phyloP scores from a whole-genome alignment of 2,329 filamentous ascomycete species.

The Epichloe hybrida region DNA sequence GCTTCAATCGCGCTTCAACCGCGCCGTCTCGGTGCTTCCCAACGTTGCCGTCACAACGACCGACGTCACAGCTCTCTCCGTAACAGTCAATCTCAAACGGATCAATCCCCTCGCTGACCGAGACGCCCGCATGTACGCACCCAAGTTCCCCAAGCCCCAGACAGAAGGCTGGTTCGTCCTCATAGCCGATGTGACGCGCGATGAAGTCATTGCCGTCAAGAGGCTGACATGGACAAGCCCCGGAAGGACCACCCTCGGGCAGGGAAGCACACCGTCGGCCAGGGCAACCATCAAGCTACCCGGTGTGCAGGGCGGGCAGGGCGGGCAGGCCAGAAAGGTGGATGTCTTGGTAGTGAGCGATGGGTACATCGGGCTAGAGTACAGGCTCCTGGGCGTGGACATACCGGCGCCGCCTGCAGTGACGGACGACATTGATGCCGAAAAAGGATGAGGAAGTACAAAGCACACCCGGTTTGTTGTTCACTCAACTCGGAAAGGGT shows the following conservation, averaged over 20 bases:
- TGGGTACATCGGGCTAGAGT: slow-evolving; percentile 66
- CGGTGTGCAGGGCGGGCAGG: slow-evolving; percentile 26
- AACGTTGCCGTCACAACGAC: slow-evolving; percentile 49
- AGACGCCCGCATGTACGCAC: slow-evolving; percentile 70
- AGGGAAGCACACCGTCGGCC: slow-evolving; percentile 35
- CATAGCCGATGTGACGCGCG: slow-evolving; percentile 49
- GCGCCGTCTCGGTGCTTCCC: slow-evolving; percentile 54
- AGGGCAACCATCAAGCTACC: slow-evolving; percentile 49
- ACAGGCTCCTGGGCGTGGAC: slow-evolving; percentile 33
- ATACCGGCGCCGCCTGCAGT: slow-evolving; percentile 37
- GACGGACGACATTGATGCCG: slow-evolving; percentile 31
- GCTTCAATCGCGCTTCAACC: slow-evolving; percentile 35
- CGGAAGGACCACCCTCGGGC: slow-evolving; percentile 18
- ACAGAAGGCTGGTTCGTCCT: slow-evolving; percentile 88
- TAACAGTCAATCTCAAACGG: slow-evolving; percentile 52
- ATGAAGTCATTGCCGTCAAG: slow-evolving; percentile 79
- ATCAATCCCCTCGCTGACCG: slow-evolving; percentile 49
- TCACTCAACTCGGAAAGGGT: too few relatives aligned
- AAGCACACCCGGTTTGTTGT: neutral
- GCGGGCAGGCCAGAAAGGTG: slow-evolving; percentile 37
- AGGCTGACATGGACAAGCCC: slow-evolving; percentile 56
- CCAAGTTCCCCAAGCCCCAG: slow-evolving; percentile 85
- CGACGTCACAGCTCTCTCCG: slow-evolving; percentile 44
- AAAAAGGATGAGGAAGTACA: slow-evolving; percentile 16
- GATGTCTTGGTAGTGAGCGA: slow-evolving; percentile 75